A percentile compares a stretch with the other conserved stretches of the same genome.
phyloP scores from a whole-genome alignment of 192 early-diverging fungal genomes.

The Cetraspora pellucida region DNA sequence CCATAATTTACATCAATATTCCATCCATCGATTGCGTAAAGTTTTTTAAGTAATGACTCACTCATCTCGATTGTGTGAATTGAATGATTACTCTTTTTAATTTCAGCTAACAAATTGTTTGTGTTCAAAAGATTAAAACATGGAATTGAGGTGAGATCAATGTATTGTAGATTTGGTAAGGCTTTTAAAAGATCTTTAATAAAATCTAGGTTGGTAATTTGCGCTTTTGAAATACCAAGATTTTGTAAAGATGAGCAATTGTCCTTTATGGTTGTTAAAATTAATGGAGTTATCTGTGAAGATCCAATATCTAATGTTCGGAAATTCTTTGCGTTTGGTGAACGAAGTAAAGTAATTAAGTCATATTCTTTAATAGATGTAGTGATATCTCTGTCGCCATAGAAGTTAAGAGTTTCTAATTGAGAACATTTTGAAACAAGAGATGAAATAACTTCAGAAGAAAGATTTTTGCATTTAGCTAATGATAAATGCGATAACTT shows the following conservation, averaged over 20 bases:
- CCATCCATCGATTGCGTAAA: neutral
- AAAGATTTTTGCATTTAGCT: constrained; percentile 20
- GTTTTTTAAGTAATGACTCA: constrained; percentile 14
- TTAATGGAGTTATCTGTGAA: no score
- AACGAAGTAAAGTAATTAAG: no score
- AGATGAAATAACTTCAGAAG: constrained; percentile 6
- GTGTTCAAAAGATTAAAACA: neutral
- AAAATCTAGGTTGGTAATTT: neutral
- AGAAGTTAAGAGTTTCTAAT: constrained; percentile 13
- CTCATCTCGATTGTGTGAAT: constrained; percentile 12
- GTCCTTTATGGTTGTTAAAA: no score
- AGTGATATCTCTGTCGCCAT: no score
- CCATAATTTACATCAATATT: constrained; percentile 4
- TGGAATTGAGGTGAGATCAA: no score
- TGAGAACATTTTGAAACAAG: neutral
- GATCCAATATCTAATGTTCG: no score
- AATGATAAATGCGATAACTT: no score
- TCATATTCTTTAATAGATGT: constrained; percentile 12
- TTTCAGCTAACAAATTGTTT: neutral
- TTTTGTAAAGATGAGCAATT: no score
- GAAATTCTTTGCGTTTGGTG: no score
- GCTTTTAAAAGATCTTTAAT: neutral
- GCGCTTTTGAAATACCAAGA: neutral
- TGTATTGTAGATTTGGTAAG: neutral
- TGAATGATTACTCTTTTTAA: neutral